Percentiles rank a stretch among this genome's conserved stretches.
These are phyloP conservation scores for Nakazawaea ernobii DNA, from an alignment of 805 yeast genomes.

Conservation along the genomic window DNA sequence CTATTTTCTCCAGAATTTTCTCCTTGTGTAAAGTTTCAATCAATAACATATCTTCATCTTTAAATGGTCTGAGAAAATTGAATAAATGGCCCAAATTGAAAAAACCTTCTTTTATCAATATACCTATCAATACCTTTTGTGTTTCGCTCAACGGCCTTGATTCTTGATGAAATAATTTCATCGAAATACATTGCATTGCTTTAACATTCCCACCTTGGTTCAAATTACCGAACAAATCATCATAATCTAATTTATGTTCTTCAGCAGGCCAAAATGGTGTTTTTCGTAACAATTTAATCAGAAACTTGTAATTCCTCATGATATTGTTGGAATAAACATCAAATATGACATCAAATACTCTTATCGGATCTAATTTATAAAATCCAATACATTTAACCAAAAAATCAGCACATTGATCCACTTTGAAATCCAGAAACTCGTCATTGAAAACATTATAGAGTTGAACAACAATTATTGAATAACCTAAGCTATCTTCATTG, in stretches of 20 bases:
- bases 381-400: constrained; percentile 64
- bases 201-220: constrained; percentile 47
- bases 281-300: constrained; percentile 41
- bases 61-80: constrained; percentile 49
- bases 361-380: constrained; percentile 66
- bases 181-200: constrained; percentile 50
- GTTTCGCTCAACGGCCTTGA: constrained; percentile 34
- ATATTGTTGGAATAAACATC: constrained; percentile 44
- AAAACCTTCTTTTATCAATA: constrained; percentile 61
- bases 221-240: constrained; percentile 22
- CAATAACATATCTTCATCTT: constrained; percentile 32
- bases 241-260: background rate
- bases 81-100: constrained; percentile 59
- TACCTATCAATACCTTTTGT: constrained; percentile 39
- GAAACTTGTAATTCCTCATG: constrained; percentile 37
- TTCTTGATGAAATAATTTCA: constrained; percentile 28
- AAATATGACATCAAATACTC: constrained; percentile 59
- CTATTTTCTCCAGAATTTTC: constrained; percentile 40
- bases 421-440: constrained; percentile 33
- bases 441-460: constrained; percentile 36
- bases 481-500: constrained; percentile 77
- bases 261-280: constrained; percentile 57
- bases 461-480: constrained; percentile 53
- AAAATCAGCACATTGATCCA: constrained; percentile 38
- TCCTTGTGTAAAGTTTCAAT: constrained; percentile 46